Percentiles rank a stretch among this genome's conserved stretches.
Conservation (phyloP, 2,329 filamentous ascomycete genomes). For the Exutisphaerella laricina region DNA sequence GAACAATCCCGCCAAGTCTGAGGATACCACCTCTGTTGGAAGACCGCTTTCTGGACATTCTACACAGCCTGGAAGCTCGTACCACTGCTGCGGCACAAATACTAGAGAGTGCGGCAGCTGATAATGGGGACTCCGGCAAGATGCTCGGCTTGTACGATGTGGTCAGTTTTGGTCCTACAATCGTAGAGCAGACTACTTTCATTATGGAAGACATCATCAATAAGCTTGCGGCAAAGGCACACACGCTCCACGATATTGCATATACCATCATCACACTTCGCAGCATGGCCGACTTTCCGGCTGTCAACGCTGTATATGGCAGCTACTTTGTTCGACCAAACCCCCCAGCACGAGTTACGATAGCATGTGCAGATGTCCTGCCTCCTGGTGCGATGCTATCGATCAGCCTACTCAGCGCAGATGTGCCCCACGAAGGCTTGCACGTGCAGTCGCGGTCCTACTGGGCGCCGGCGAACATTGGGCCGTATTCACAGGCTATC, state of each 20-base stretch:
- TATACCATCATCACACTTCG: conserved; percentile 63
- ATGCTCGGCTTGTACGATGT: conserved; percentile 22
- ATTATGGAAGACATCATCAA: conserved; percentile 36
- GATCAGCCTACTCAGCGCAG: conserved; percentile 44
- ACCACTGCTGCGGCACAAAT: neutral
- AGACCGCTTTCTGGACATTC: conserved; percentile 47
- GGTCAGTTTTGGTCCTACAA: conserved; percentile 32
- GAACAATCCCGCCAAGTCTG: conserved; percentile 29
- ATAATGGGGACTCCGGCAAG: too few species aligned
- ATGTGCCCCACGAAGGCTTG: conserved; percentile 46
- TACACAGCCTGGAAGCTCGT: neutral
- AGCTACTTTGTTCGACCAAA: conserved; percentile 69
- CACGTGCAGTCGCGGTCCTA: conserved; percentile 93
- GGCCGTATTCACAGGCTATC: conserved; percentile 90
- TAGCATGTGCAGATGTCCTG: conserved; percentile 66
- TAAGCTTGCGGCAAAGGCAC: conserved; percentile 26
- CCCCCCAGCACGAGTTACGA: conserved; percentile 77
- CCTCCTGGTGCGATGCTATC: conserved; percentile 58
- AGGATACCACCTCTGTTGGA: conserved; percentile 65
- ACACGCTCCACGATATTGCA: conserved; percentile 30
- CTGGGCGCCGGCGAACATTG: conserved; percentile 97
- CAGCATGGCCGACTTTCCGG: conserved; percentile 71
- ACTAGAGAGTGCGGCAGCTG: neutral
- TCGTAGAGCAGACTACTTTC: conserved; percentile 37
- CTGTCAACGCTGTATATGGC: conserved; percentile 70